phyloP scores from a whole-genome alignment of 2,329 filamentous ascomycete species.

The Ophidiomyces ophidiicola region DNA sequence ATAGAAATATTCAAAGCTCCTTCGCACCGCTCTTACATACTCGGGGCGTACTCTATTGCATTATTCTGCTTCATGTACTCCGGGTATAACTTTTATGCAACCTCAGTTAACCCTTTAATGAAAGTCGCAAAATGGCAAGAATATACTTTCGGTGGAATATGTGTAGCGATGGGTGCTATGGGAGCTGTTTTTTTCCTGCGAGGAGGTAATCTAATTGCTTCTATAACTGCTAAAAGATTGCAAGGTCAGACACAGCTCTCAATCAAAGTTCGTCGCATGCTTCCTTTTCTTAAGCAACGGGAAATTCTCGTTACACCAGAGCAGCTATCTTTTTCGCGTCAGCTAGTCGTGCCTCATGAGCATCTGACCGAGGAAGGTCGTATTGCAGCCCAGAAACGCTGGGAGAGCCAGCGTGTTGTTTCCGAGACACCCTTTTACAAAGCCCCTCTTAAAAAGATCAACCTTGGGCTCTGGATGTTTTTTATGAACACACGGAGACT shows the following conservation, averaged over 20 bases:
- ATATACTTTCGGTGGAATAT: constrained; percentile 45
- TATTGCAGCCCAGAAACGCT: constrained; percentile 16
- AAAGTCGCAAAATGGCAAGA: constrained; percentile 47
- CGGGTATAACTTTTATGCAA: constrained; percentile 40
- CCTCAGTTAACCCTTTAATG: constrained; percentile 40
- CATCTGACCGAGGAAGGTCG: constrained; percentile 13
- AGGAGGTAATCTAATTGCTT: constrained; percentile 46
- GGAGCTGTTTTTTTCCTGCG: constrained; percentile 49
- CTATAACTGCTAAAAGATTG: constrained; percentile 40
- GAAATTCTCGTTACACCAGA: constrained; percentile 20
- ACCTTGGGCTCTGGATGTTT: constrained; percentile 21
- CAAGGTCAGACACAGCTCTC: constrained; percentile 24
- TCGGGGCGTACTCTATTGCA: constrained; percentile 47
- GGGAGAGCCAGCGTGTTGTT: constrained; percentile 11
- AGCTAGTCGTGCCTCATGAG: constrained; percentile 21
- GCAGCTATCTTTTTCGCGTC: constrained; percentile 26
- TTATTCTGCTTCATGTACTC: constrained; percentile 43
- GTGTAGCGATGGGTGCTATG: constrained; percentile 47
- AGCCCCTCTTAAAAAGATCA: constrained; percentile 24
- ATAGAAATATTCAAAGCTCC: constrained; percentile 54
- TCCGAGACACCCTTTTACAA: constrained; percentile 24
- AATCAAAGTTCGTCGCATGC: constrained; percentile 27
- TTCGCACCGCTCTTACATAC: constrained; percentile 51
- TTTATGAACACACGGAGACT: constrained; percentile 29
- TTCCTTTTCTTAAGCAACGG: constrained; percentile 30